Conservation (phyloP, 2,329 filamentous ascomycete genomes). For the Aspergillus japonicus region DNA sequence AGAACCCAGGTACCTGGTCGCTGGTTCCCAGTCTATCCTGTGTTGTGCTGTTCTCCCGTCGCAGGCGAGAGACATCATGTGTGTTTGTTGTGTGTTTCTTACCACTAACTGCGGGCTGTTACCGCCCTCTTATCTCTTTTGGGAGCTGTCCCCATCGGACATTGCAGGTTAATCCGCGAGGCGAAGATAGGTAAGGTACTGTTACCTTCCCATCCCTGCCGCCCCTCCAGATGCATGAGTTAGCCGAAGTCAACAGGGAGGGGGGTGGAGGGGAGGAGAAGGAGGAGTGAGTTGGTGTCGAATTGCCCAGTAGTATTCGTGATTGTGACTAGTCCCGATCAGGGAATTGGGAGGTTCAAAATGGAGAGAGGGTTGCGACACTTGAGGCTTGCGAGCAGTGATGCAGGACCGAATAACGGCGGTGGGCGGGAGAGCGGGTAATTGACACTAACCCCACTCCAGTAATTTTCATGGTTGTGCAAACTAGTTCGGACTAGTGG, state of each 20-base stretch:
- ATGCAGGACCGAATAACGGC: not conserved
- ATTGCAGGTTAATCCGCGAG: too few relatives aligned
- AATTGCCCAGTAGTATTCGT: not conserved
- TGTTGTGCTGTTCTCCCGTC: conserved; percentile 1
- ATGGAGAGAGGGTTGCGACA: not conserved
- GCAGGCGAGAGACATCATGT: conserved; percentile 16
- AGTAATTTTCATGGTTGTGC: not conserved
- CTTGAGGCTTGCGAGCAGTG: not conserved
- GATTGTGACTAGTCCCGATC: not conserved
- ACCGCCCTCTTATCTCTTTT: not conserved
- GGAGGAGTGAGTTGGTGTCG: not conserved
- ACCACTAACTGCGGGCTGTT: not conserved
- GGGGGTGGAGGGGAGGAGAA: not conserved
- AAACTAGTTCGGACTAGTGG: not conserved
- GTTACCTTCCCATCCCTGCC: too few relatives aligned
- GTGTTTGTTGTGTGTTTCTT: not conserved
- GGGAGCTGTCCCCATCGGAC: not conserved
- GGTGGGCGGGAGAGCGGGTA: not conserved
- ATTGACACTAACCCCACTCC: not conserved
- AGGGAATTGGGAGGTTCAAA: not conserved
- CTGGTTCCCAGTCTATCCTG: conserved; percentile 9
- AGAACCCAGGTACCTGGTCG: conserved; percentile 21
- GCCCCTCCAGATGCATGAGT: not conserved
- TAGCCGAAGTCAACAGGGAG: not conserved
- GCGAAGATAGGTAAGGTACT: too few relatives aligned